A percentile compares a stretch with the other conserved stretches of the same genome.
Conservation (phyloP, 768 basidiomycete species). For the Leccinellum albellum region DNA sequence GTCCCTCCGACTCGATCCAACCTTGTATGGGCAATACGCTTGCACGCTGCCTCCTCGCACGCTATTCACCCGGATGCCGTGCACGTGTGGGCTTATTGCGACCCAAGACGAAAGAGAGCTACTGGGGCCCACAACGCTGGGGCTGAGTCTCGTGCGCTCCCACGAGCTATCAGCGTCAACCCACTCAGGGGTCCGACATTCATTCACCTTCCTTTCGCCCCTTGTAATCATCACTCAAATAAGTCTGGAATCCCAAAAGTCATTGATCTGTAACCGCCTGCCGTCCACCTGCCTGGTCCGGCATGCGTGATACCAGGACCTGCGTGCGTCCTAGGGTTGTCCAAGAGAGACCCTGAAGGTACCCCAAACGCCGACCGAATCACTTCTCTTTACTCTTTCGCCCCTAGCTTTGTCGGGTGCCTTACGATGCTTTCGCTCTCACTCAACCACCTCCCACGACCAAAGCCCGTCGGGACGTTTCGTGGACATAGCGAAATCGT, state of each 20-base stretch:
- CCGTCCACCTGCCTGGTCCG: slow-evolving; percentile 31
- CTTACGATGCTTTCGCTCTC: slow-evolving; percentile 31
- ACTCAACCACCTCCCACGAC: slow-evolving; percentile 27
- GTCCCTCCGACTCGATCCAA: slow-evolving; percentile 6
- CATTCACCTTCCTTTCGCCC: slow-evolving; percentile 10
- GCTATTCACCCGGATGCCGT: neutral
- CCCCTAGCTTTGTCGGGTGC: slow-evolving; percentile 22
- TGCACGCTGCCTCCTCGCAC: slow-evolving; percentile 12
- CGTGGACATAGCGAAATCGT: slow-evolving; percentile 28
- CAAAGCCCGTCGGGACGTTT: slow-evolving; percentile 19
- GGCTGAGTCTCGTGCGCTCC: slow-evolving; percentile 16
- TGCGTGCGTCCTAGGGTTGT: slow-evolving; percentile 30
- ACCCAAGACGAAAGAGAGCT: neutral
- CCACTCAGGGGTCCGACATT: slow-evolving; percentile 32
- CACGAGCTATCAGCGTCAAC: slow-evolving; percentile 26
- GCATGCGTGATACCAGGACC: slow-evolving; percentile 30
- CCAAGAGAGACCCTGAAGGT: slow-evolving; percentile 22
- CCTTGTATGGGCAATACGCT: slow-evolving; percentile 7
- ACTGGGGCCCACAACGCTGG: neutral
- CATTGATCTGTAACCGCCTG: slow-evolving; percentile 32
- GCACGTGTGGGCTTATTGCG: slow-evolving; percentile 2
- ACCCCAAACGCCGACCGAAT: slow-evolving; percentile 21
- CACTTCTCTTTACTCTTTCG: slow-evolving; percentile 14
- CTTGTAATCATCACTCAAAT: slow-evolving; percentile 28
- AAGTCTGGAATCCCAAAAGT: slow-evolving; percentile 28